Base-by-base conservation (phyloP, 306 rosid species). In the Trifolium subterraneum region DNA sequence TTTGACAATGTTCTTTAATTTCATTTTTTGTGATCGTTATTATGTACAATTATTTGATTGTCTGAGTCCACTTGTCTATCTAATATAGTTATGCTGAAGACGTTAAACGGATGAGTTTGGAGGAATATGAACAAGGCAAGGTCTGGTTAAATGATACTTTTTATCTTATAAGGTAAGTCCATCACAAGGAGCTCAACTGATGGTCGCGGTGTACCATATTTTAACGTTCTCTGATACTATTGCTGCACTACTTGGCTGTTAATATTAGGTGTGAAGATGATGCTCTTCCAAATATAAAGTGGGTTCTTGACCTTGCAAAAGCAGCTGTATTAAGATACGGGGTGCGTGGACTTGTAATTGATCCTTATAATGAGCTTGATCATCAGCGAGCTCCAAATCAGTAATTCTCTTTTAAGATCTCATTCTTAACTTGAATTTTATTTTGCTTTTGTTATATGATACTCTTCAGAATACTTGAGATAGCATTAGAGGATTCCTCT, bases 361-460 rank as follows among this genome's bases (percentile, higher is more conserved):
- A 93, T 87, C 98, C 98, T 79, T 91, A 93, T 79, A 93, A 93
- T 10, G 98, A 93, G 88, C 97, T 93, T 31, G 97, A 93, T 83
- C 98, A 91, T 83, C 98, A 91, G 84, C 96, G 98, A 33, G 83
- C 89, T 86, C 15, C 88, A 20, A 89, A 60, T 82, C 96, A 89
- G 98, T 93, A 86, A 93, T 86, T 82, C 52, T 72, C 80, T 78
- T 66, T 35, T 73, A 35, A 35, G 58, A 38, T 2, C 71, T 64
- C 61, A 55, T 78, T 59, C 56, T 51, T 39, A 19, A 67, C 8
- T 62, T 77, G 39, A 35, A 16, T 63, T 73, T 70, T 74, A 31
- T 39, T 31, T 35, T 10, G 38, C 18, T 59, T 50, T 31, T 62
- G 64, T 59, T 13, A 66, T 22, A 56, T 23, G 22, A 45, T 64